A percentile compares a stretch with the other conserved stretches of the same genome.
Evolutionary conservation across 2,329 filamentous ascomycete genomes (phyloP).

Genomic region (Nannizziopsis barbatae): DNA sequence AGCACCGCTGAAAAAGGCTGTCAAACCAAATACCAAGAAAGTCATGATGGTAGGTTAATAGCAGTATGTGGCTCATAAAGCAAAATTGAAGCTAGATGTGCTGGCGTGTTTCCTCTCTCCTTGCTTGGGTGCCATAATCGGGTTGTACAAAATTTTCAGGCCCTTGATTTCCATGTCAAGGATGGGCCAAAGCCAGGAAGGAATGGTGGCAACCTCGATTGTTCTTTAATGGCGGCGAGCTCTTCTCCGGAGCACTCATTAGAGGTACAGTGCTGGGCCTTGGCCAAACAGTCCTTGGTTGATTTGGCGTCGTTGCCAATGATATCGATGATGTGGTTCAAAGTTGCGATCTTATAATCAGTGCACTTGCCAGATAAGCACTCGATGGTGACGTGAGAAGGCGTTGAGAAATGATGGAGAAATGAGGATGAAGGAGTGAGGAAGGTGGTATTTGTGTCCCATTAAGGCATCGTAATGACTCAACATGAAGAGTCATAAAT

Average conservation of each 20-base stretch:
- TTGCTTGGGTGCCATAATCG: background rate
- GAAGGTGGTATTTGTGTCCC: no score
- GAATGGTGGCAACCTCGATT: slow-evolving; percentile 7
- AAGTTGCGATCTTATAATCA: slow-evolving; percentile 1
- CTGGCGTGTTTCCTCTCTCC: no score
- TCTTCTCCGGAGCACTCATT: slow-evolving; percentile 6
- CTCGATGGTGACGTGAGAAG: slow-evolving; percentile 7
- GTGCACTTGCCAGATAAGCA: slow-evolving; percentile 10
- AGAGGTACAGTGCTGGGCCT: slow-evolving; percentile 2
- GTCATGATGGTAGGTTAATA: no score
- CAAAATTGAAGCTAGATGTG: no score
- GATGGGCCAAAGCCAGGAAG: slow-evolving; percentile 8
- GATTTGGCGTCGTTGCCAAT: slow-evolving; percentile 3
- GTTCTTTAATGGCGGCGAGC: slow-evolving; percentile 1
- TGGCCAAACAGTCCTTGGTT: slow-evolving; percentile 2
- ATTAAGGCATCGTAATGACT: no score
- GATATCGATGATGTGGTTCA: slow-evolving; percentile 4
- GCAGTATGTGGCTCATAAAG: no score
- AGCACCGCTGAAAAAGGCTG: no score
- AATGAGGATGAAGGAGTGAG: no score
- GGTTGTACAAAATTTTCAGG: slow-evolving; percentile 13
- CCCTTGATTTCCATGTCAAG: slow-evolving; percentile 4
- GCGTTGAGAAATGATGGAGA: background rate
- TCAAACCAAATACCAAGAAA: no score
- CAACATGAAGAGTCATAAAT: no score